Conservation (phyloP, 306 rosid genomes). For the Mucuna pruriens region DNA sequence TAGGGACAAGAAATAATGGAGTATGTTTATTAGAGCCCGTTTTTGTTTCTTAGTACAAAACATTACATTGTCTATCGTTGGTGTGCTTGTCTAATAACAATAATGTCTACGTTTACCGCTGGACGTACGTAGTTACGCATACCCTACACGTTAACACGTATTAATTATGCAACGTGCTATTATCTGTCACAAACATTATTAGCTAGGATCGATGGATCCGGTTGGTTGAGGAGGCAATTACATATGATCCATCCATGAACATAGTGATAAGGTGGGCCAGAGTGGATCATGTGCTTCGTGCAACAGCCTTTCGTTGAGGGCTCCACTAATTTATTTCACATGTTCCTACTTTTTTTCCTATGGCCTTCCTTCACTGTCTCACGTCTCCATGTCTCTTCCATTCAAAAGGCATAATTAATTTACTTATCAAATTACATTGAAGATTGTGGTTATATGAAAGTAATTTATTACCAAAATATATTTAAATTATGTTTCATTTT, state of each 20-base stretch:
- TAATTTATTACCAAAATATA: neutral
- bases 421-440: neutral
- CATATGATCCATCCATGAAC: conserved; percentile 32
- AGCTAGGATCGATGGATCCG: neutral
- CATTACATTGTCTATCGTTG: conserved; percentile 9
- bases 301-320: conserved; percentile 26
- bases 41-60: conserved; percentile 7
- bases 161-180: neutral
- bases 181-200: neutral
- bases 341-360: neutral
- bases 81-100: conserved; percentile 33
- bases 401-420: neutral
- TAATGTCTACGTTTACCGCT: conserved; percentile 18
- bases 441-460: neutral
- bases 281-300: conserved; percentile 40
- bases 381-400: neutral
- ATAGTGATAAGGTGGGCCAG: conserved; percentile 48
- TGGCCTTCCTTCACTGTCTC: neutral
- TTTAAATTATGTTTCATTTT: neutral
- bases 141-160: neutral
- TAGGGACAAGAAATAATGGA: conserved; percentile 52
- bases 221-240: conserved; percentile 28
- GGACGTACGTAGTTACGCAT: neutral
- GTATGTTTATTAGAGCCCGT: conserved; percentile 53
- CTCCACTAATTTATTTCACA: conserved; percentile 24